Evolutionary conservation across 306 rosid species (phyloP).

Genomic region (Dalbergia oliveri): DNA sequence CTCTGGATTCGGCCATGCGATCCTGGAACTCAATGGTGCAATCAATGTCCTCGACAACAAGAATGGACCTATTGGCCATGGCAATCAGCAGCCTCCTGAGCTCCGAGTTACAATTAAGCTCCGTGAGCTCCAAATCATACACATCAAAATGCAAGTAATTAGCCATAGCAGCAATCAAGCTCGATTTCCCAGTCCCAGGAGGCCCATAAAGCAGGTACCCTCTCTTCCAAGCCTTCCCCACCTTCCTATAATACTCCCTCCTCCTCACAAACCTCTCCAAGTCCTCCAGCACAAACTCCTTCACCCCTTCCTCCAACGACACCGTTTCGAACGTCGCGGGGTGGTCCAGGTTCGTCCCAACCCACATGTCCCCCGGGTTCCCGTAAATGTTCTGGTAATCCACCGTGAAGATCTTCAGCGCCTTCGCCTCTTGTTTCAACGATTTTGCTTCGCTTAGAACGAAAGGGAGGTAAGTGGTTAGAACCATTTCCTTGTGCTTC

Average conservation of each 20-base stretch:
- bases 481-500: conserved; percentile 64
- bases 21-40: conserved; percentile 65
- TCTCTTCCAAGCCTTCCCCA: conserved; percentile 90
- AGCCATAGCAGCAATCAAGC: conserved; percentile 88
- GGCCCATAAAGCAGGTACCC: conserved; percentile 85
- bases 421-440: conserved; percentile 57
- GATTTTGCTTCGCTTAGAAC: conserved; percentile 54
- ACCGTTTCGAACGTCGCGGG: conserved; percentile 76
- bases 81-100: conserved; percentile 62
- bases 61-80: conserved; percentile 70
- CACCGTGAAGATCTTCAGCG: conserved; percentile 62
- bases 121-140: conserved; percentile 78
- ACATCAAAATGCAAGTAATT: conserved; percentile 71
- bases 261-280: conserved; percentile 64
- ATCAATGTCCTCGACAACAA: conserved; percentile 88
- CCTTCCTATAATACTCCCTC: conserved; percentile 66
- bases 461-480: conserved; percentile 62
- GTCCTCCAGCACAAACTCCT: conserved; percentile 59
- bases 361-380: conserved; percentile 53
- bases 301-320: conserved; percentile 61
- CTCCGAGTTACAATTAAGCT: conserved; percentile 47
- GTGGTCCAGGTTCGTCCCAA: conserved; percentile 64
- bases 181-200: conserved; percentile 89
- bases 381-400: conserved; percentile 46
- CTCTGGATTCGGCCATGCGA: conserved; percentile 32